Evolutionary conservation across 805 yeast genomes (phyloP), one percentile per base, ranked within the genome.

Genomic region (Candida saitoana): DNA sequence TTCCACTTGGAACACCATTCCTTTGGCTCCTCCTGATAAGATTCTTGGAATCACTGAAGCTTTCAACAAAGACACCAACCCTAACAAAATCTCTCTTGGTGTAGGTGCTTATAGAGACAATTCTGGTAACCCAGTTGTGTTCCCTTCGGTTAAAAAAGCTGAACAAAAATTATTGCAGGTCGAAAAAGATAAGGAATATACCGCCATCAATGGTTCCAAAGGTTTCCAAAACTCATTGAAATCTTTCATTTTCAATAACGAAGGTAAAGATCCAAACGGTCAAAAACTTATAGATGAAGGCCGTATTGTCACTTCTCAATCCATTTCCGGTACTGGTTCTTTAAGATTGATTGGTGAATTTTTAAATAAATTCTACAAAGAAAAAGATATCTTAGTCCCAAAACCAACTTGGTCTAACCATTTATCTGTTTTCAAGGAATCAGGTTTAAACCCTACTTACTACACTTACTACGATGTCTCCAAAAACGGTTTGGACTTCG

Each of bases 381-480:
- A 66, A 46, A 64, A 76, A 49, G 71, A 76, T 51, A 75, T 90
- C 43, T 76, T 82, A 57, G 74, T 88, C 41, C 93, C 97, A 39
- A 76, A 80, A 56, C 96, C 96, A 41, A 85, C 96, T 12, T 90
- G 98, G 98, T 88, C 96, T 32, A 91, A 90, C 67, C 97, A 90
- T 68, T 68, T 77, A 49, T 86, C 89, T 41, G 87, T 89, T 37
- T 84, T 88, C 66, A 66, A 73, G 42, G 84, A 78, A 49, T 79
- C 88, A 22, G 96, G 95, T 15, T 68, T 89, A 45, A 52, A 69
- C 43, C 68, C 82, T 3, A 75, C 72, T 49, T 71, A 67, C 57
- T 88, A 88, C 66, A 70, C 82, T 12, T 89, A 89, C 68, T 87
- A 84, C 68, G 79, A 86, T 61, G 65, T 70, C 48, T 46, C 62